Percentiles rank a stretch among this genome's conserved stretches.
These are phyloP conservation scores for Corrigiola litoralis DNA, from an alignment of 179 eudicot genomes.

Conservation along the genomic window DNA sequence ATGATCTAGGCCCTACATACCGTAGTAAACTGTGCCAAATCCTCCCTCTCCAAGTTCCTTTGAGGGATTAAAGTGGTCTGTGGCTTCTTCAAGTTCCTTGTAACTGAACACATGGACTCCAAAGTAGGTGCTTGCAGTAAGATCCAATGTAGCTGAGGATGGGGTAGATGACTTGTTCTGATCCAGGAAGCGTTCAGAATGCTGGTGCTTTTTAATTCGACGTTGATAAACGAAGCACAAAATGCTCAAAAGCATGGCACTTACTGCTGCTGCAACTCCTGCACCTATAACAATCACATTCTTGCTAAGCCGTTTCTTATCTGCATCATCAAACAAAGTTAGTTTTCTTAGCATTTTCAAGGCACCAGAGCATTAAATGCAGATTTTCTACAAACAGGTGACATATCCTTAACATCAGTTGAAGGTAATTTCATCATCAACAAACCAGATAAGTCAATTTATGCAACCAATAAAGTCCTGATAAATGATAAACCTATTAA, in stretches of 20 bases:
- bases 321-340: neutral
- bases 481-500: no score
- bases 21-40: slow-evolving; percentile 57
- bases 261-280: slow-evolving; percentile 15
- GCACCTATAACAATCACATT: slow-evolving; percentile 6
- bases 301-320: neutral
- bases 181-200: neutral
- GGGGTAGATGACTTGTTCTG: slow-evolving; percentile 17
- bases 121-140: slow-evolving; percentile 26
- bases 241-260: slow-evolving; percentile 12
- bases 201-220: slow-evolving; percentile 14
- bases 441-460: no score
- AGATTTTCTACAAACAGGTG: no score
- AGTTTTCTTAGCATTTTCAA: neutral
- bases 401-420: no score
- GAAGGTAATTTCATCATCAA: no score
- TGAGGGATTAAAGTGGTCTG: slow-evolving; percentile 41
- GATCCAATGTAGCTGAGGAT: slow-evolving; percentile 23
- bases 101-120: slow-evolving; percentile 52
- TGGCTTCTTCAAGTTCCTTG: slow-evolving; percentile 52
- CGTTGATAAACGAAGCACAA: slow-evolving; percentile 11
- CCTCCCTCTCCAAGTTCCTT: slow-evolving; percentile 68
- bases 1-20: slow-evolving; percentile 20
- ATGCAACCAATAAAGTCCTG: no score
- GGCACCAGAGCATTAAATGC: neutral